These are phyloP conservation scores for Chlorencoelia australis DNA, from an alignment of 2,329 filamentous ascomycete species.

Conservation along the genomic window DNA sequence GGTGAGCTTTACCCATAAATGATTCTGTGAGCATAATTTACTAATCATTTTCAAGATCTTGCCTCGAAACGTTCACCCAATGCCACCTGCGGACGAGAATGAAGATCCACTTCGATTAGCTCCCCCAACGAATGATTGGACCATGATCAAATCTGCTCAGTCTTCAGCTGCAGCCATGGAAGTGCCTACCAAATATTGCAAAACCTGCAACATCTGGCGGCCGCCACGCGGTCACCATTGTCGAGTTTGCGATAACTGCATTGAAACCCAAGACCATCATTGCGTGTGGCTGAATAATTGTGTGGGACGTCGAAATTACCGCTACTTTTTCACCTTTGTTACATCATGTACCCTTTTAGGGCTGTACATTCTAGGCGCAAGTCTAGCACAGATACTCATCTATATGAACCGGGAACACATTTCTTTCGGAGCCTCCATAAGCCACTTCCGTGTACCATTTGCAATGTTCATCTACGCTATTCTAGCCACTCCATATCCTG, in stretches of 20 bases:
- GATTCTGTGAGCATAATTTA: constrained; percentile 2
- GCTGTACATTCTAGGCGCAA: constrained; percentile 65
- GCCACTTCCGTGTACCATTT: constrained; percentile 68
- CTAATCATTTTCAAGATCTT: constrained; percentile 56
- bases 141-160: constrained; percentile 73
- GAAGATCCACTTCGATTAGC: constrained; percentile 75
- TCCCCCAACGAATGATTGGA: constrained; percentile 88
- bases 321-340: constrained; percentile 93
- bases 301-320: constrained; percentile 91
- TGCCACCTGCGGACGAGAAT: constrained; percentile 64
- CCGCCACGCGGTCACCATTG: constrained; percentile 94
- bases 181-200: constrained; percentile 96
- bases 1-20: constrained; percentile 49
- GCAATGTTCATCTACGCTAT: constrained; percentile 80
- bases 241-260: constrained; percentile 90
- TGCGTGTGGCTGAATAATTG: constrained; percentile 99
- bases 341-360: constrained; percentile 66
- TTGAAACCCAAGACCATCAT: constrained; percentile 96
- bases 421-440: constrained; percentile 58
- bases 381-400: constrained; percentile 68
- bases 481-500: constrained; percentile 67
- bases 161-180: constrained; percentile 79
- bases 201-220: constrained; percentile 94
- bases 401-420: constrained; percentile 55
- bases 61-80: constrained; percentile 81